These are phyloP conservation scores for Paramecium primaurelia DNA, from an alignment of 73 alveolate species.

Conservation along the genomic window DNA sequence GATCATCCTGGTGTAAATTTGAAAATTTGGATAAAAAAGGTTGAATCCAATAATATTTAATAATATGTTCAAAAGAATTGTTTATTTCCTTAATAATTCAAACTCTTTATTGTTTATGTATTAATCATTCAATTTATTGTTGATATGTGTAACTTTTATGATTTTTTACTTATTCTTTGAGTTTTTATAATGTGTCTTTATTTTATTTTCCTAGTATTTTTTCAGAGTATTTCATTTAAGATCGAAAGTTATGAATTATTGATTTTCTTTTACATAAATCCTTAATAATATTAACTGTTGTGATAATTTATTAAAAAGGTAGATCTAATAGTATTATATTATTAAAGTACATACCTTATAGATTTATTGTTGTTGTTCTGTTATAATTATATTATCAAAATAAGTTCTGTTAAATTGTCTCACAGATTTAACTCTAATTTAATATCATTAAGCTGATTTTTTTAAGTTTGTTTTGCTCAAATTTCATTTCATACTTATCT, in stretches of 20 bases:
- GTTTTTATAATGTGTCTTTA: neutral
- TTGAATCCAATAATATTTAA: neutral
- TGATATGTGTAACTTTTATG: neutral
- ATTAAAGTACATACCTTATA: neutral
- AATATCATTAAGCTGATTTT: neutral
- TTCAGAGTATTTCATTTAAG: neutral
- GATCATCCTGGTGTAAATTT: conserved; percentile 34
- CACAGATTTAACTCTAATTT: neutral
- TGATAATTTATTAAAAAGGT: neutral
- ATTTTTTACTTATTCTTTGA: neutral
- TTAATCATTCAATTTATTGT: neutral
- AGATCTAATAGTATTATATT: neutral
- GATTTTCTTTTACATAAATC: neutral
- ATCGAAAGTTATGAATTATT: neutral
- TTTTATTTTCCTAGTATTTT: neutral
- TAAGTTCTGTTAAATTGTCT: neutral
- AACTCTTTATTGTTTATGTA: neutral
- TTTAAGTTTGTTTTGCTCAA: neutral
- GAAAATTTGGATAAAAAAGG: neutral
- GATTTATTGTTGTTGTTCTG: neutral
- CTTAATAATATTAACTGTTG: neutral
- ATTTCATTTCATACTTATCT: neutral
- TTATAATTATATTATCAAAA: neutral
- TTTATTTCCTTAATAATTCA: neutral
- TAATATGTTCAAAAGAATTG: neutral